phyloP scores from a whole-genome alignment of 768 basidiomycete genomes.

The Punctularia strigosozonata region DNA sequence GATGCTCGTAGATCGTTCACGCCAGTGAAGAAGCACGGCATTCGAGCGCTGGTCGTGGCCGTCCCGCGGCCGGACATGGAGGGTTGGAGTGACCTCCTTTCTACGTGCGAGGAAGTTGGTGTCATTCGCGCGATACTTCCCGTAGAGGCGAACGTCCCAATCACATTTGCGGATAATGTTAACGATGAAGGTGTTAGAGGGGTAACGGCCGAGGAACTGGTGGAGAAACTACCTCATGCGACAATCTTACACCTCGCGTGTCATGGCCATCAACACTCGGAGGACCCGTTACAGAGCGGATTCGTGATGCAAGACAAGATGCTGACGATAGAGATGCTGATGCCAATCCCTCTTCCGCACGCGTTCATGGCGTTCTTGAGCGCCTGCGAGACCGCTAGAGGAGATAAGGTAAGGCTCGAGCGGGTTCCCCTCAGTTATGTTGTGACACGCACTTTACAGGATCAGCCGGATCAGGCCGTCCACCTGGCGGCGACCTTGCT shows the following conservation, averaged over 20 bases:
- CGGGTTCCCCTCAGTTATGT: too few relatives aligned
- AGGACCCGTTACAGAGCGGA: conserved; percentile 11
- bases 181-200: not conserved
- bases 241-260: conserved; percentile 15
- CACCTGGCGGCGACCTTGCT: conserved; percentile 22
- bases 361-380: conserved; percentile 25
- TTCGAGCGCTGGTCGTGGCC: too few relatives aligned
- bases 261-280: conserved; percentile 12
- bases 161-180: not conserved
- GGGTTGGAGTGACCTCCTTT: not conserved
- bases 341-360: conserved; percentile 8
- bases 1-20: not conserved
- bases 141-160: not conserved
- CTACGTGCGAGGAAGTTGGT: not conserved
- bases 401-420: too few relatives aligned
- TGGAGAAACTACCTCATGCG: too few relatives aligned
- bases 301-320: conserved; percentile 11
- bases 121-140: not conserved
- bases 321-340: conserved; percentile 16
- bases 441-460: too few relatives aligned
- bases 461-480: conserved; percentile 18
- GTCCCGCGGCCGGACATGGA: too few relatives aligned
- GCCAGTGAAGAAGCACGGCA: not conserved
- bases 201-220: not conserved
- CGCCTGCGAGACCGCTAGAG: conserved; percentile 16